Evolutionary conservation across 495 filamentous ascomycete species (phyloP).

Genomic region (Hyaloscypha hepaticicola): DNA sequence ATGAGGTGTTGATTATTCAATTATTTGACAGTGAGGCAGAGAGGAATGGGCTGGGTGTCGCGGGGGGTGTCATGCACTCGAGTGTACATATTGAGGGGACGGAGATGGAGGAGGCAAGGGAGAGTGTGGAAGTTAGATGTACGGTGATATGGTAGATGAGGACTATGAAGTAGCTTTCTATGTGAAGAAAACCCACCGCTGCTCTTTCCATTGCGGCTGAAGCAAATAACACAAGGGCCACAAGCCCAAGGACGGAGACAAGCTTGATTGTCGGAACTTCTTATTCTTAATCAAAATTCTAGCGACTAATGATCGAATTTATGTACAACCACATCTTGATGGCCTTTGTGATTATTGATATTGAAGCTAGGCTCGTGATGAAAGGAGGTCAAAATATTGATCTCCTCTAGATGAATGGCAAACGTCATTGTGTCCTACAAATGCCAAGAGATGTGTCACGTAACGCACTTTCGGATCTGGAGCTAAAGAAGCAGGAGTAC

Average conservation of each 20-base stretch:
- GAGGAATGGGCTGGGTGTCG: conserved; percentile 1
- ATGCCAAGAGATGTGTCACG: neutral
- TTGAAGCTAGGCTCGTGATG: neutral
- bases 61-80: conserved; percentile 19
- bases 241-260: neutral
- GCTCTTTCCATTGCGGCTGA: too few species aligned
- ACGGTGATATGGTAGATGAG: conserved; percentile 19
- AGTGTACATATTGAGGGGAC: conserved; percentile 22
- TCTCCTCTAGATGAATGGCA: neutral
- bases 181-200: too few species aligned
- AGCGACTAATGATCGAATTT: too few species aligned
- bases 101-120: conserved; percentile 23
- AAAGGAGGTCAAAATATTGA: neutral
- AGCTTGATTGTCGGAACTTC: neutral
- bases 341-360: neutral
- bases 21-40: conserved; percentile 22
- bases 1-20: conserved; percentile 22
- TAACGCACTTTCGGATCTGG: neutral
- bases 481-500: neutral
- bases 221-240: neutral
- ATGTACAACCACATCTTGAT: neutral
- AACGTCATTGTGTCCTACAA: neutral
- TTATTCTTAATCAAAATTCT: neutral
- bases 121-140: conserved; percentile 23
- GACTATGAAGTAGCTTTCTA: too few species aligned